phyloP scores from a whole-genome alignment of 331 rosid genomes.

The Acacia concinna region DNA sequence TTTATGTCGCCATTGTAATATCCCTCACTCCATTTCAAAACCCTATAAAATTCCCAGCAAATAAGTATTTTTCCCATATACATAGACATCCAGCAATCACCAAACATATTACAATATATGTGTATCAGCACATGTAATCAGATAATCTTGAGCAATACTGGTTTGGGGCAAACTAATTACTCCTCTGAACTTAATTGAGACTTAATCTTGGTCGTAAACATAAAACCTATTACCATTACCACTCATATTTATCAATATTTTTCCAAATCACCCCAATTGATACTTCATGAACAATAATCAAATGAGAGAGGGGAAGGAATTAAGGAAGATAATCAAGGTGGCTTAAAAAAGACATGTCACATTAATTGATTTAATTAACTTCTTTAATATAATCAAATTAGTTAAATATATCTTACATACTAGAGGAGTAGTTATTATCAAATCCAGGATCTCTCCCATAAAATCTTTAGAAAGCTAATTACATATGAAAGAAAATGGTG shows the following conservation, averaged over 20 bases:
- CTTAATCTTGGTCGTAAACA: too few species aligned
- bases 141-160: constrained; percentile 1
- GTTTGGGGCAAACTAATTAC: background rate
- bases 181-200: too few species aligned
- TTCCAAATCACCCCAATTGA: too few species aligned
- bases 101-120: background rate
- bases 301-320: too few species aligned
- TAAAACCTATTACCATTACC: rapidly evolving
- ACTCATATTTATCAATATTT: too few species aligned
- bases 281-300: too few species aligned
- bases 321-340: too few species aligned
- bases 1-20: constrained; percentile 91
- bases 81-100: background rate
- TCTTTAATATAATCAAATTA: too few species aligned
- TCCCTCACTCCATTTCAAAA: constrained; percentile 79
- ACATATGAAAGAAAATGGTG: constrained; percentile 3
- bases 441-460: background rate
- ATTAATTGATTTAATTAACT: too few species aligned
- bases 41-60: constrained; percentile 41
- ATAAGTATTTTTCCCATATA: background rate
- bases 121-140: background rate
- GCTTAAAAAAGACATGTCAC: too few species aligned
- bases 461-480: background rate
- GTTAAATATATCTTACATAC: too few species aligned
- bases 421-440: background rate